phyloP scores from a whole-genome alignment of 352 stramenopile species.

The Thalassiosira hispida region DNA sequence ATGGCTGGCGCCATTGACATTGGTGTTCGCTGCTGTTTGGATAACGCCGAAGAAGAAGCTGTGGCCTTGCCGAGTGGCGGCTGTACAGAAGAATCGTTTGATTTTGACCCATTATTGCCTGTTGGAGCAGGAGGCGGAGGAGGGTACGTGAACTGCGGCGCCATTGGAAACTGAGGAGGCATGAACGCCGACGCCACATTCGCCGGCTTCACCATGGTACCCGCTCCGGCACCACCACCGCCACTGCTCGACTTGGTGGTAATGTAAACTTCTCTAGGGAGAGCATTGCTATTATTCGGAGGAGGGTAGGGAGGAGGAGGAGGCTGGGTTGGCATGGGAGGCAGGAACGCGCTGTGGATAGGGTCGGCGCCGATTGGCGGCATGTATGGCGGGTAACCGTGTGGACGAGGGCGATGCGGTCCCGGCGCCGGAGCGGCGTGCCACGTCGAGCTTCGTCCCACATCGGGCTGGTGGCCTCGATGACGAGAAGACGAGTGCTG shows the following conservation, averaged over 20 bases:
- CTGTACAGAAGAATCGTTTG: no score
- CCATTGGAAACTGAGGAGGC: background rate
- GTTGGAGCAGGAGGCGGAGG: no score
- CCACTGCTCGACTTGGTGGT: conserved; percentile 6
- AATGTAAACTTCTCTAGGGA: conserved; percentile 6
- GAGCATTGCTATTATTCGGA: background rate
- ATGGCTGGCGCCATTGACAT: background rate
- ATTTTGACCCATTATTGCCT: no score
- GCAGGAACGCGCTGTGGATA: conserved; percentile 35
- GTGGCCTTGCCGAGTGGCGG: no score
- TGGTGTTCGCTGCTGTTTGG: conserved; percentile 6
- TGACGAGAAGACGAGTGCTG: background rate
- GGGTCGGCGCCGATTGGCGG: conserved; percentile 1
- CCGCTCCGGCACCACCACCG: background rate
- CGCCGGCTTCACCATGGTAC: background rate
- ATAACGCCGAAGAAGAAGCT: background rate
- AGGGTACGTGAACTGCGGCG: no score
- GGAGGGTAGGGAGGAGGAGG: background rate
- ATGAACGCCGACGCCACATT: no score
- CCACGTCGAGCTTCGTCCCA: background rate
- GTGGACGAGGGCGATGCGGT: conserved; percentile 2
- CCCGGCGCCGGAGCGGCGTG: background rate
- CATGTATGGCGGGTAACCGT: conserved; percentile 8
- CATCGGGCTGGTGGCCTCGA: background rate
- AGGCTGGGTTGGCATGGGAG: conserved; percentile 23